Base-by-base conservation (phyloP, 441 rosid species). In the Arabidopsis lyrata region DNA sequence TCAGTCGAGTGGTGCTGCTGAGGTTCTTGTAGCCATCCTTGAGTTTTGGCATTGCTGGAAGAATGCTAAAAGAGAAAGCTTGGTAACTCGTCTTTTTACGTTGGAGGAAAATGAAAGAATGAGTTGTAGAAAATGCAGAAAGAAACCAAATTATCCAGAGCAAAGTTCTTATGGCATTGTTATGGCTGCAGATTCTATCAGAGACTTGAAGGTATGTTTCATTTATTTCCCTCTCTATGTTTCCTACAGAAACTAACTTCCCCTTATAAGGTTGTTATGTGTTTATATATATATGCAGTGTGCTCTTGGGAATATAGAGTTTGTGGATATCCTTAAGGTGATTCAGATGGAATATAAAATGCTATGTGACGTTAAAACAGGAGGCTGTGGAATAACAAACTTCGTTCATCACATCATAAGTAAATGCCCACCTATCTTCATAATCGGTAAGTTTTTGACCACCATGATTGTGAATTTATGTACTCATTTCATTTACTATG, bases 21-120 rank as follows among this genome's bases (percentile, higher is more conserved):
- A 56, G 75, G 61, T 63, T 38, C 66, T 76, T 63, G 66, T 55
- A 56, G 20, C 38, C 61, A 55, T 69, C 71, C 47, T 76, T 48
- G 66, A 69, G 61, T 56, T 0, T 47, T 76, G 75, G 71, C 69
- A 45, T 35, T 44, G 74, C 70, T 76, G 75, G 75, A 42, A 58
- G 72, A 66, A 58, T 15, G 36, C 67, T 24, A 66, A 76, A 55
- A 5, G 8, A 70, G 72, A 76, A 57, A 70, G 66, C 72, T 32
- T 70, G 31, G 72, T 41, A 29, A 41, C 24, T 63, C 58, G 38
- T 0, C 63, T 70, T 32, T 76, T 76, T n/a, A 57, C 62, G 2
- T 7, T 47, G 66, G 72, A 56, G 31, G 76, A 39, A 39, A 10
- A 63, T 18, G 76, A 70, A 76, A 63, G 24, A 9, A 48, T 70